phyloP scores from a whole-genome alignment of 2,329 filamentous ascomycete genomes.

The Sordariomycetes sp. region DNA sequence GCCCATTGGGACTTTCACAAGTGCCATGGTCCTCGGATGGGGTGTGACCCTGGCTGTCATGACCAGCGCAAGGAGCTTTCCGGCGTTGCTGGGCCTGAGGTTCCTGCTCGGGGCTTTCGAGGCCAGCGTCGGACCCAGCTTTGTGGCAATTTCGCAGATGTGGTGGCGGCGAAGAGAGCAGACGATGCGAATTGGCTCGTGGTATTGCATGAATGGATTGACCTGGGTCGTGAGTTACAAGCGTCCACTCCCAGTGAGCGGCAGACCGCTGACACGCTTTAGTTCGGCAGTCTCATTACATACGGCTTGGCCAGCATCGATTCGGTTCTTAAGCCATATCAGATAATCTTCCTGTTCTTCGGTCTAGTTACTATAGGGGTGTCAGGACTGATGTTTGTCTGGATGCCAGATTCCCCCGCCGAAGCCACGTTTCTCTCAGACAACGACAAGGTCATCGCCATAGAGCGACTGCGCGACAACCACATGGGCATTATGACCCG shows the following conservation, averaged over 20 bases:
- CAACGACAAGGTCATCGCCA: slow-evolving; percentile 40
- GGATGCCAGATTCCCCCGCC: slow-evolving; percentile 40
- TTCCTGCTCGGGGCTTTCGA: slow-evolving; percentile 52
- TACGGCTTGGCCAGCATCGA: slow-evolving; percentile 51
- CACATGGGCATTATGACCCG: slow-evolving; percentile 44
- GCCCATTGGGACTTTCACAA: slow-evolving; percentile 51
- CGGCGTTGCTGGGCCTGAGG: slow-evolving; percentile 37
- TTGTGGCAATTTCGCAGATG: slow-evolving; percentile 50
- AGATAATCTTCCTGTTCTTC: slow-evolving; percentile 47
- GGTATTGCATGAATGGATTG: slow-evolving; percentile 54
- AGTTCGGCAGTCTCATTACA: slow-evolving; percentile 44
- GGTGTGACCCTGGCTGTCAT: slow-evolving; percentile 40
- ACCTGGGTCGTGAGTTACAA: slow-evolving; percentile 41
- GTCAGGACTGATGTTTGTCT: slow-evolving; percentile 31
- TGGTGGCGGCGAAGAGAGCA: slow-evolving; percentile 54
- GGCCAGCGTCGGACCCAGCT: slow-evolving; percentile 35
- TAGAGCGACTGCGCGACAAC: slow-evolving; percentile 44
- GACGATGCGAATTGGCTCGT: slow-evolving; percentile 44
- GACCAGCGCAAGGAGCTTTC: slow-evolving; percentile 41
- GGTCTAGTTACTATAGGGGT: slow-evolving; percentile 40
- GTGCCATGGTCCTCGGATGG: slow-evolving; percentile 47
- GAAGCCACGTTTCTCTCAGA: slow-evolving; percentile 41
- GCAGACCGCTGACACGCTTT: slow-evolving; percentile 4
- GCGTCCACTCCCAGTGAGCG: neutral
- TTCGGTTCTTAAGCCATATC: slow-evolving; percentile 34